These are phyloP conservation scores for Coemansia guatemalensis DNA, from an alignment of 192 early-diverging fungal species.

Conservation along the genomic window DNA sequence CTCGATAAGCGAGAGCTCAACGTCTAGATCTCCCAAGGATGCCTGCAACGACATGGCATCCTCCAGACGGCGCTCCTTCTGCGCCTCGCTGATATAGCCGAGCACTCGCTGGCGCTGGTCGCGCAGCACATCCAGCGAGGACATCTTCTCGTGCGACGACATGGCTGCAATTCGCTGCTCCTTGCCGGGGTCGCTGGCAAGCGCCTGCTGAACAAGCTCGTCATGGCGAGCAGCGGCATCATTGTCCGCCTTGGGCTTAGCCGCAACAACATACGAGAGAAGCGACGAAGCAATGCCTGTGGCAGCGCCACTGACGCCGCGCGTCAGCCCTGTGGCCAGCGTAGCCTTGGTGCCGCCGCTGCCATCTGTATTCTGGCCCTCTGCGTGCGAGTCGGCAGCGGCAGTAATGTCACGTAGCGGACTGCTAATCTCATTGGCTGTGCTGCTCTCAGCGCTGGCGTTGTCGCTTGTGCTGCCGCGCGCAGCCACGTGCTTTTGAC, in stretches of 20 bases:
- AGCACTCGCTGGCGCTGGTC: constrained; percentile 68
- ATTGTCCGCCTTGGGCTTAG: background rate
- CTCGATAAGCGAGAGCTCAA: constrained; percentile 59
- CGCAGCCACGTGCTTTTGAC: background rate
- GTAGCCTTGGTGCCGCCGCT: background rate
- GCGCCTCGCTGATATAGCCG: constrained; percentile 66
- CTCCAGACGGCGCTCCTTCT: constrained; percentile 65
- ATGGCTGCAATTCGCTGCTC: constrained; percentile 18
- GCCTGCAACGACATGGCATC: constrained; percentile 65
- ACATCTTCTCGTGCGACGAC: constrained; percentile 30
- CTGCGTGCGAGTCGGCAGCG: background rate
- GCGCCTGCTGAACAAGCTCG: constrained; percentile 8
- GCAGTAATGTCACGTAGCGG: constrained; percentile 1
- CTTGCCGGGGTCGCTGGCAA: constrained; percentile 21
- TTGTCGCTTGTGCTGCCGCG: background rate
- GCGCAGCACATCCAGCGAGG: constrained; percentile 58
- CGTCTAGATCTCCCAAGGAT: constrained; percentile 64
- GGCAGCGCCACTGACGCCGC: constrained; percentile 7
- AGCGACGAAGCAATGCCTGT: constrained; percentile 28
- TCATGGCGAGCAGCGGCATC: background rate
- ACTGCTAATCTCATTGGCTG: background rate
- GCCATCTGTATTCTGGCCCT: background rate
- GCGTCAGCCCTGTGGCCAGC: background rate
- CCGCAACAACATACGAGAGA: constrained; percentile 17
- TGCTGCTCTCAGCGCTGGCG: constrained; percentile 11